Evolutionary conservation across 768 basidiomycete species (phyloP).

Genomic region (Amanita exitialis): DNA sequence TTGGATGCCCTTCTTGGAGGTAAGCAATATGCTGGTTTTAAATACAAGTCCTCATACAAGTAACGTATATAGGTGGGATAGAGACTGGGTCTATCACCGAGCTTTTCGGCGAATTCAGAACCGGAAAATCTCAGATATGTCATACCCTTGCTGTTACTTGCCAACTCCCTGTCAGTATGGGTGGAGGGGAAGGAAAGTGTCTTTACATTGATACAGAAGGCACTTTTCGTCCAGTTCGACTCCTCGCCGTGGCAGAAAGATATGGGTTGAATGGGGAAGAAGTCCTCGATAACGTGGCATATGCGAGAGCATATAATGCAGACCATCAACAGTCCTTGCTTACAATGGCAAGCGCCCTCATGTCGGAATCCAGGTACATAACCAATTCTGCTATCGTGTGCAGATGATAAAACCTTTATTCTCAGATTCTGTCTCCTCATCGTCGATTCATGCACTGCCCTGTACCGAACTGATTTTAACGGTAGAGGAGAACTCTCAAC

Average conservation of each 20-base stretch:
- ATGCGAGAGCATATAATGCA: conserved; percentile 96
- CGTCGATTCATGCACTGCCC: conserved; percentile 91
- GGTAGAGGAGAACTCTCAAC: conserved; percentile 94
- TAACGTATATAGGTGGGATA: conserved; percentile 61
- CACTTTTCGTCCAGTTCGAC: conserved; percentile 93
- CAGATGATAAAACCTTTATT: conserved; percentile 2
- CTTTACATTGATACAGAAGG: conserved; percentile 99
- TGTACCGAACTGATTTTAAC: conserved; percentile 93
- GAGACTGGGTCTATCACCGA: conserved; percentile 99
- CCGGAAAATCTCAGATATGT: conserved; percentile 96
- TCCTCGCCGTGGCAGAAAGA: conserved; percentile 90
- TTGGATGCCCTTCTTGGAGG: conserved; percentile 94
- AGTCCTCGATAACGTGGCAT: conserved; percentile 96
- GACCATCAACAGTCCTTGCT: conserved; percentile 92
- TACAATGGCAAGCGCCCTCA: conserved; percentile 91
- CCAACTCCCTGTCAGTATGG: conserved; percentile 94
- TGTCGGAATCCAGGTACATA: conserved; percentile 92
- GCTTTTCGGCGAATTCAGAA: conserved; percentile 96
- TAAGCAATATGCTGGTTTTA: conserved; percentile 18
- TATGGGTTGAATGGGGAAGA: conserved; percentile 98
- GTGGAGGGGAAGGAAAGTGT: conserved; percentile 98
- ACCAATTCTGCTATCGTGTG: neutral
- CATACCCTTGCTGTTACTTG: conserved; percentile 98
- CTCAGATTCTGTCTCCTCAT: conserved; percentile 89
- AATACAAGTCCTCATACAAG: conserved; percentile 5